phyloP scores from a whole-genome alignment of 352 stramenopile species.

The Globisporangium alternatum region DNA sequence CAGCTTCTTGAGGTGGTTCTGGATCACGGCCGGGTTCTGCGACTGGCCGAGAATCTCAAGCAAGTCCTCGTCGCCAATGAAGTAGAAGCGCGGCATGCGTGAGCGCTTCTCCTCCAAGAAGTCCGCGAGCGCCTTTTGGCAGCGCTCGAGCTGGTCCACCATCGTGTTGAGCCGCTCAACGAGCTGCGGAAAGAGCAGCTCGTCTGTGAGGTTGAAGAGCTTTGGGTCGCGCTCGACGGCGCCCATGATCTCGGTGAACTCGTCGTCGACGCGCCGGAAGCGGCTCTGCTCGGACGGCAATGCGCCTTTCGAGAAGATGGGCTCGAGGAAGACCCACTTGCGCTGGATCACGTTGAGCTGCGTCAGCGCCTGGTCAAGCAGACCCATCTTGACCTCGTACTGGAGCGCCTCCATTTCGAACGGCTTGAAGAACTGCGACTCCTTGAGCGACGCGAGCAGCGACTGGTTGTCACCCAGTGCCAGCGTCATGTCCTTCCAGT shows the following conservation, averaged over 20 bases:
- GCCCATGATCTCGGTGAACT: slow-evolving; percentile 93
- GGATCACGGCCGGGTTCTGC: slow-evolving; percentile 91
- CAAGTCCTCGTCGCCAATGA: slow-evolving; percentile 95
- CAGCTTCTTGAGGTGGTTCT: slow-evolving; percentile 95
- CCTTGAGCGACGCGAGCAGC: slow-evolving; percentile 92
- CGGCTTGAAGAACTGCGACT: slow-evolving; percentile 95
- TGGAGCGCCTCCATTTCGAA: slow-evolving; percentile 90
- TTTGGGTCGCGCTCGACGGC: slow-evolving; percentile 86
- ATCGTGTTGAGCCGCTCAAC: slow-evolving; percentile 76
- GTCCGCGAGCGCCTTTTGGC: slow-evolving; percentile 92
- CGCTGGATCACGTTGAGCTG: slow-evolving; percentile 92
- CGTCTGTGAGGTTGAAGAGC: slow-evolving; percentile 92
- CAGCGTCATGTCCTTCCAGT: slow-evolving; percentile 95
- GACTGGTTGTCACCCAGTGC: slow-evolving; percentile 95
- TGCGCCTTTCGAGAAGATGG: slow-evolving; percentile 94
- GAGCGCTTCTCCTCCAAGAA: slow-evolving; percentile 94
- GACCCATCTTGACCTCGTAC: slow-evolving; percentile 90
- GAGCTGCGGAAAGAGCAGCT: slow-evolving; percentile 89
- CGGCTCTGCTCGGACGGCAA: slow-evolving; percentile 88
- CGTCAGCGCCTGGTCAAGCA: slow-evolving; percentile 77
- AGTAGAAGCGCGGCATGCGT: slow-evolving; percentile 95
- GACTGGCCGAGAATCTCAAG: slow-evolving; percentile 94
- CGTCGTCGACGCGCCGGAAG: slow-evolving; percentile 92
- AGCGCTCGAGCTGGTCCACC: slow-evolving; percentile 93
- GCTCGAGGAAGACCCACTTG: slow-evolving; percentile 96